Evolutionary conservation across 2,329 filamentous ascomycete genomes (phyloP).

Genomic region (Fusarium sp.): DNA sequence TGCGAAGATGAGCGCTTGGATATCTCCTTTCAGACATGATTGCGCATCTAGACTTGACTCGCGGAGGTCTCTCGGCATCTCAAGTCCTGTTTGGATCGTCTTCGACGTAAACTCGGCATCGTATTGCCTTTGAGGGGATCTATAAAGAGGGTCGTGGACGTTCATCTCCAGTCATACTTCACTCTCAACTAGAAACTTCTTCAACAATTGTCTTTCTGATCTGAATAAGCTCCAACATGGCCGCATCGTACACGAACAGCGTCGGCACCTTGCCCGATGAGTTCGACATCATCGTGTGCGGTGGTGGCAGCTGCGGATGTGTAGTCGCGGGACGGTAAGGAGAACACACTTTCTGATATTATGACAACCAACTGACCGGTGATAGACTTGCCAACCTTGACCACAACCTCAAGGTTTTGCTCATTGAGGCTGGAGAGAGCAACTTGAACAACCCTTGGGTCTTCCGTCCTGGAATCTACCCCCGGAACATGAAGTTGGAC

Average conservation of each 20-base stretch:
- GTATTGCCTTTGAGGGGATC: neutral
- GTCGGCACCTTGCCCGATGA: constrained; percentile 71
- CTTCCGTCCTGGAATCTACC: constrained; percentile 80
- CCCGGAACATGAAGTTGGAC: constrained; percentile 82
- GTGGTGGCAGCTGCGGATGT: constrained; percentile 76
- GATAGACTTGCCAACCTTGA: constrained; percentile 79
- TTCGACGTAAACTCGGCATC: neutral
- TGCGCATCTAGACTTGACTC: constrained; percentile 19
- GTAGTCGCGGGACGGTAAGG: constrained; percentile 60
- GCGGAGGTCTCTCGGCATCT: constrained; percentile 41
- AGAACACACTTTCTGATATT: neutral
- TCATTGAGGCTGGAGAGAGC: constrained; percentile 78
- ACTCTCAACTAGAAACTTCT: neutral
- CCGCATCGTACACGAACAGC: constrained; percentile 31
- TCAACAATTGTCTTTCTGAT: neutral
- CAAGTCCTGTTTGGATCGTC: constrained; percentile 8
- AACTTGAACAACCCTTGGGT: constrained; percentile 85
- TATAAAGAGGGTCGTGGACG: constrained; percentile 25
- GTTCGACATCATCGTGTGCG: constrained; percentile 84
- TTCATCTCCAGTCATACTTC: neutral
- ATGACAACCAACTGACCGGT: neutral
- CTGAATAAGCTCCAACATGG: constrained; percentile 31
- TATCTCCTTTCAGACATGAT: constrained; percentile 22
- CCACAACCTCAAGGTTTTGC: constrained; percentile 76
- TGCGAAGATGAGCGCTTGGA: constrained; percentile 24